A percentile compares a stretch with the other conserved stretches of the same genome.
These are phyloP conservation scores for Cyclostephanos tholiformis DNA, from an alignment of 108 stramenopile species.

Conservation along the genomic window DNA sequence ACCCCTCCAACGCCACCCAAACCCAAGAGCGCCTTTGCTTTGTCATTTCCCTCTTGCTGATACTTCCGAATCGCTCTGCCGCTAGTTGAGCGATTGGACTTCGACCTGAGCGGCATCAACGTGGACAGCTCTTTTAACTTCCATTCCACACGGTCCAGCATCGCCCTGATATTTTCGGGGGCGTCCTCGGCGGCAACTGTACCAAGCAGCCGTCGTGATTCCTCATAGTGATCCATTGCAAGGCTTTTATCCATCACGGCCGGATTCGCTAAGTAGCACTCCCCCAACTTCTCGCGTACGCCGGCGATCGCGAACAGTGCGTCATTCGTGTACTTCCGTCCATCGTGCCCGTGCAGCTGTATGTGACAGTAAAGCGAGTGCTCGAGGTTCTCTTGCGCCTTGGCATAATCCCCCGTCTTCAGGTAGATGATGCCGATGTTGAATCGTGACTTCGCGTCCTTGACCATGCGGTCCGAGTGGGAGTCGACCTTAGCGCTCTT, in stretches of 20 bases:
- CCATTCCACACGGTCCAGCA: constrained; percentile 34
- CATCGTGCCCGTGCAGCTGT: constrained; percentile 36
- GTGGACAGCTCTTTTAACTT: constrained; percentile 23
- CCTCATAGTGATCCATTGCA: constrained; percentile 46
- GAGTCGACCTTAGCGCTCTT: neutral
- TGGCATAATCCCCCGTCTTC: constrained; percentile 41
- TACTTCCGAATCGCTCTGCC: neutral
- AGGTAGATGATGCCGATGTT: constrained; percentile 50
- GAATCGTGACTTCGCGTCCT: constrained; percentile 44
- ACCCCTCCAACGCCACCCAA: constrained; percentile 9
- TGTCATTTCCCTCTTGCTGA: constrained; percentile 15
- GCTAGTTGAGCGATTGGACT: neutral
- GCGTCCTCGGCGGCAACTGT: constrained; percentile 34
- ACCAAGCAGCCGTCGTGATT: constrained; percentile 24
- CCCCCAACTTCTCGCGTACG: constrained; percentile 44
- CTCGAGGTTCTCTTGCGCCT: constrained; percentile 50
- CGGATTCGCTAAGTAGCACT: constrained; percentile 35
- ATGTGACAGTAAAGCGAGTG: constrained; percentile 41
- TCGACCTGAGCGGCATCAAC: constrained; percentile 1
- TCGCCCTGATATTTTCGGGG: constrained; percentile 31
- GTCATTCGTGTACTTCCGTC: constrained; percentile 29
- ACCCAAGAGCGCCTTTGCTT: constrained; percentile 19
- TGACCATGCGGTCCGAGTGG: constrained; percentile 20
- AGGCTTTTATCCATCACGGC: constrained; percentile 32
- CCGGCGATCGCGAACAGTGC: constrained; percentile 25